These are phyloP conservation scores for Vanderwaltozyma polyspora DNA, from an alignment of 805 yeast species.

Conservation along the genomic window DNA sequence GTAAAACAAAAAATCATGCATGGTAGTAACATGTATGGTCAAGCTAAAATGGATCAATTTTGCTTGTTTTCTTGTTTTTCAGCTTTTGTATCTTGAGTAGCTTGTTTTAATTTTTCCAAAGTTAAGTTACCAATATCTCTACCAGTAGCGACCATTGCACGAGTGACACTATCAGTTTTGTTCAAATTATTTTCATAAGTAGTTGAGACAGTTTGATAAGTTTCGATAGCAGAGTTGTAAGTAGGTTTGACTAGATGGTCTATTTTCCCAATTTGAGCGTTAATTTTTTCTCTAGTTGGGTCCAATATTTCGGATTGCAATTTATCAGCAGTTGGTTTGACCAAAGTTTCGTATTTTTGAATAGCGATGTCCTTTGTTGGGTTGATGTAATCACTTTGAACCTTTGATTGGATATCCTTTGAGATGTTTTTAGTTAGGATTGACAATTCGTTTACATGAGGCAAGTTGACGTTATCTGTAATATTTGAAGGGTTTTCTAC, in stretches of 20 bases:
- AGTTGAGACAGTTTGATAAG: constrained; percentile 19
- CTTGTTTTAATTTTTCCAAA: constrained; percentile 16
- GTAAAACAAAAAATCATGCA: too few relatives aligned
- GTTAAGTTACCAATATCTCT: constrained; percentile 21
- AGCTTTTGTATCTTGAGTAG: neutral
- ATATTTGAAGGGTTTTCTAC: too few relatives aligned
- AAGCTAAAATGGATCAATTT: too few relatives aligned
- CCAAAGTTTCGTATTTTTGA: constrained; percentile 12
- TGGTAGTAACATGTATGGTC: too few relatives aligned
- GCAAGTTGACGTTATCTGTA: constrained; percentile 4
- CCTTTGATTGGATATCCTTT: constrained; percentile 15
- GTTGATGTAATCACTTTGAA: constrained; percentile 10
- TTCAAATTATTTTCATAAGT: constrained; percentile 19
- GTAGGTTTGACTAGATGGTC: constrained; percentile 10
- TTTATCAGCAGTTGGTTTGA: constrained; percentile 14
- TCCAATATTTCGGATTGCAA: constrained; percentile 9
- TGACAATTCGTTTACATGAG: constrained; percentile 21
- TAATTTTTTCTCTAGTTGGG: constrained; percentile 10
- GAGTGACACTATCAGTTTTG: constrained; percentile 21
- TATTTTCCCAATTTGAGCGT: constrained; percentile 5
- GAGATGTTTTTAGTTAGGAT: constrained; percentile 17
- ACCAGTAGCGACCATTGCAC: constrained; percentile 24
- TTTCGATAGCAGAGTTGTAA: constrained; percentile 12
- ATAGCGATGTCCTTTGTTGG: constrained; percentile 17
- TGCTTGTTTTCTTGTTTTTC: too few relatives aligned